Evolutionary conservation across 352 stramenopile genomes (phyloP).

Genomic region (Discostella stelligera): DNA sequence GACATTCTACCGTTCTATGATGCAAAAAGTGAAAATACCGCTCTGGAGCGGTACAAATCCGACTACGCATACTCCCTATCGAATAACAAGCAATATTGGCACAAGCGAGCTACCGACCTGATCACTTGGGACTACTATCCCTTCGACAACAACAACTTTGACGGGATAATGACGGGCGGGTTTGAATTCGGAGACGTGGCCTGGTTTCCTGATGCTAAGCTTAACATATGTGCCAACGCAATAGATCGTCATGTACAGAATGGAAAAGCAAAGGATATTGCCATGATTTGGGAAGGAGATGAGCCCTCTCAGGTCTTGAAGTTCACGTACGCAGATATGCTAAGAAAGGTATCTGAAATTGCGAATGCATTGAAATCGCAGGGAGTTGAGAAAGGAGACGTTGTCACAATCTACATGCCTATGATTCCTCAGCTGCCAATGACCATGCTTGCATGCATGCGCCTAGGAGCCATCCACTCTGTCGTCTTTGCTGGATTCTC

Average conservation of each 20-base stretch:
- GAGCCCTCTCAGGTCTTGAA: conserved; percentile 88
- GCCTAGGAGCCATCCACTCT: conserved; percentile 95
- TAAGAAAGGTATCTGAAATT: conserved; percentile 88
- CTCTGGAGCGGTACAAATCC: conserved; percentile 58
- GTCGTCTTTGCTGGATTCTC: conserved; percentile 97
- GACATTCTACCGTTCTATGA: conserved; percentile 36
- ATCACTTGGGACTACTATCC: conserved; percentile 85
- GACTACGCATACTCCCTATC: conserved; percentile 63
- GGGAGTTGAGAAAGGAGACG: conserved; percentile 89
- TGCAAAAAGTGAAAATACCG: conserved; percentile 30
- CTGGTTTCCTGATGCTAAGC: conserved; percentile 94
- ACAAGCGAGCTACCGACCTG: conserved; percentile 85
- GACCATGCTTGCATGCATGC: conserved; percentile 94
- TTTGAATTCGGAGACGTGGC: conserved; percentile 84
- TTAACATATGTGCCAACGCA: conserved; percentile 93
- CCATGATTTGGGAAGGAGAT: conserved; percentile 97
- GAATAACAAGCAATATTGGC: conserved; percentile 91
- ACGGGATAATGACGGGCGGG: conserved; percentile 13
- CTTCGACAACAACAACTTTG: conserved; percentile 24
- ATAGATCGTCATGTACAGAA: conserved; percentile 89
- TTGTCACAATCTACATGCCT: conserved; percentile 98
- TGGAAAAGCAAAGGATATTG: conserved; percentile 84
- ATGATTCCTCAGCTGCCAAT: conserved; percentile 98
- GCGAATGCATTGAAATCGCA: conserved; percentile 92
- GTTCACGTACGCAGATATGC: conserved; percentile 91